These are phyloP conservation scores for Naganishia onofrii DNA, from an alignment of 768 basidiomycete genomes.

Conservation along the genomic window DNA sequence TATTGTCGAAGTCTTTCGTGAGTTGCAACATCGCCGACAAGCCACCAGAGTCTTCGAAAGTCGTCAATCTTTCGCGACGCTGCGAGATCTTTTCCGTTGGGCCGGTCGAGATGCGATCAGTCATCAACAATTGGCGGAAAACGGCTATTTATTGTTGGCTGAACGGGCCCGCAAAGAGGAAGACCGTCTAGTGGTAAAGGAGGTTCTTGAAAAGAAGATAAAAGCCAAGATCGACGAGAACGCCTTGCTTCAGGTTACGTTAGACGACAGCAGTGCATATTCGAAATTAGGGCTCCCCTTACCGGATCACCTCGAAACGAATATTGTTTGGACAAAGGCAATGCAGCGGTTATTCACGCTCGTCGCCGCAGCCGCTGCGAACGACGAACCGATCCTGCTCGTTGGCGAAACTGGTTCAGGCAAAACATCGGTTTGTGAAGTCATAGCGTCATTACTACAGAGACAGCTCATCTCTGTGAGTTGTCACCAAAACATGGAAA, in stretches of 20 bases:
- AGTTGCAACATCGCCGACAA: conserved; percentile 88
- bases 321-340: conserved; percentile 77
- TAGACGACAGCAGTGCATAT: conserved; percentile 33
- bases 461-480: conserved; percentile 72
- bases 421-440: conserved; percentile 94
- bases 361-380: conserved; percentile 76
- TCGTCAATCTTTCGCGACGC: conserved; percentile 92
- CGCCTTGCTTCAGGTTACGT: conserved; percentile 61
- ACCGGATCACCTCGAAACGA: conserved; percentile 53
- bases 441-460: conserved; percentile 67
- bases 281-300: conserved; percentile 38
- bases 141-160: conserved; percentile 95
- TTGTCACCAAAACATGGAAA: conserved; percentile 98
- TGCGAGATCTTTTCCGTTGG: conserved; percentile 97
- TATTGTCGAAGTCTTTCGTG: conserved; percentile 87
- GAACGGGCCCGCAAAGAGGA: conserved; percentile 81
- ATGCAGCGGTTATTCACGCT: conserved; percentile 87
- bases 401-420: conserved; percentile 97
- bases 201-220: conserved; percentile 85
- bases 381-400: conserved; percentile 89
- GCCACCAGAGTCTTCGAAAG: conserved; percentile 91
- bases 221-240: conserved; percentile 75
- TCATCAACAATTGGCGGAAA: conserved; percentile 88
- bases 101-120: conserved; percentile 82
- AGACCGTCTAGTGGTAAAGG: conserved; percentile 84